Percentiles rank a stretch among this genome's conserved stretches.
These are phyloP conservation scores for Amanita molliuscula DNA, from an alignment of 768 basidiomycete species.

Conservation along the genomic window DNA sequence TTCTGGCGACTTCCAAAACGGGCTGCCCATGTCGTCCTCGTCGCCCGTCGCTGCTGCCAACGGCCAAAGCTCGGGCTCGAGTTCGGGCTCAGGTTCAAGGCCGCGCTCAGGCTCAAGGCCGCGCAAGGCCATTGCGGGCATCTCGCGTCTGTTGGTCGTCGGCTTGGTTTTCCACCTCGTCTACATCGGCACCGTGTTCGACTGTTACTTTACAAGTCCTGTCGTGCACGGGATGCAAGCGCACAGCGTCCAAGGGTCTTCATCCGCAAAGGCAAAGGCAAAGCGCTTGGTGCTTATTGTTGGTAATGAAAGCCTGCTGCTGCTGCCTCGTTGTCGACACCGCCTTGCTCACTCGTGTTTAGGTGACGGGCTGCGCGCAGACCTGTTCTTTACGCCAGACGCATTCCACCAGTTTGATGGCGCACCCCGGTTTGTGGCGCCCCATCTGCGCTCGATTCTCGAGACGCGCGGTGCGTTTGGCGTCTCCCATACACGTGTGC, in stretches of 20 bases:
- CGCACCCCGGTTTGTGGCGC: constrained; percentile 55
- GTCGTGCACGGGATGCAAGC: constrained; percentile 71
- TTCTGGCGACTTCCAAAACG: too few relatives aligned
- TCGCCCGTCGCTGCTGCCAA: not conserved
- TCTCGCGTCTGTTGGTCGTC: constrained; percentile 41
- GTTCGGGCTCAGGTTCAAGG: not conserved
- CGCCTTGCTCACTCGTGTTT: not conserved
- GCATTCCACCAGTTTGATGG: constrained; percentile 41
- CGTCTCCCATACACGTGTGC: constrained; percentile 77
- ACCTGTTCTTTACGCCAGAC: constrained; percentile 59
- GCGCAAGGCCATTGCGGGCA: constrained; percentile 12
- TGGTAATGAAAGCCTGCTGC: constrained; percentile 30
- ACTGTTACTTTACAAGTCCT: constrained; percentile 83
- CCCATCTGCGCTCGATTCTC: constrained; percentile 59
- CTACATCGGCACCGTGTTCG: constrained; percentile 66
- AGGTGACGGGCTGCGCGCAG: constrained; percentile 83
- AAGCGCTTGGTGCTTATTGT: constrained; percentile 75
- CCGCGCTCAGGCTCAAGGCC: not conserved
- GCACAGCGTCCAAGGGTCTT: constrained; percentile 24
- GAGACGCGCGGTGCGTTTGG: constrained; percentile 69
- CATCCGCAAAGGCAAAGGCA: constrained; percentile 29
- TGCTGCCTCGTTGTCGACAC: not conserved
- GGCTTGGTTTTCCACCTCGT: constrained; percentile 68
- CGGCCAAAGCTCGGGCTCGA: not conserved
- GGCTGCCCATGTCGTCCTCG: not conserved